Evolutionary conservation across 2,329 filamentous ascomycete genomes (phyloP).

Genomic region (Podosphaera xanthii): DNA sequence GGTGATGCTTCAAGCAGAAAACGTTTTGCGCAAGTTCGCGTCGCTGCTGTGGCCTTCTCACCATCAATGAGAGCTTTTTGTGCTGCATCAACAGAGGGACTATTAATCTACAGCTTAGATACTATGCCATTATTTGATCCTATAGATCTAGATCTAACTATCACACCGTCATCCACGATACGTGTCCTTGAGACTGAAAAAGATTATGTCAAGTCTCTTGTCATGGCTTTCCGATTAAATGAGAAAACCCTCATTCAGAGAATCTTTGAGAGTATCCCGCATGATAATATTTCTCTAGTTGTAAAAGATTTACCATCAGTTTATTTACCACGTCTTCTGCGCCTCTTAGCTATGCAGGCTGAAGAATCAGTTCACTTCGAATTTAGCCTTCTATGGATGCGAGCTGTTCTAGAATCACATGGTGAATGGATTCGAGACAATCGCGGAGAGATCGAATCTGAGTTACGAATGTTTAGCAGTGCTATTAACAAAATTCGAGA

Average conservation of each 20-base stretch:
- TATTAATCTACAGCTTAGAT: constrained; percentile 84
- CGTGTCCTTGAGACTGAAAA: constrained; percentile 39
- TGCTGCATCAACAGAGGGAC: constrained; percentile 79
- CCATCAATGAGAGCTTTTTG: constrained; percentile 81
- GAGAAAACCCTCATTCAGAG: constrained; percentile 59
- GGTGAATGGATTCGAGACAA: constrained; percentile 70
- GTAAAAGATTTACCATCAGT: constrained; percentile 61
- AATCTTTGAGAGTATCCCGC: constrained; percentile 67
- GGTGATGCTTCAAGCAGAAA: constrained; percentile 59
- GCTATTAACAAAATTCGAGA: constrained; percentile 60
- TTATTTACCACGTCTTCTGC: constrained; percentile 65
- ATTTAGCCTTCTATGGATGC: constrained; percentile 85
- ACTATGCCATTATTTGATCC: constrained; percentile 72
- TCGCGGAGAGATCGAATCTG: constrained; percentile 55
- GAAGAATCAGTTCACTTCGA: constrained; percentile 86
- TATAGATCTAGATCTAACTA: constrained; percentile 82
- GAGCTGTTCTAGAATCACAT: constrained; percentile 58
- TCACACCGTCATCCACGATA: constrained; percentile 72
- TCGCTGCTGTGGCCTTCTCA: constrained; percentile 66
- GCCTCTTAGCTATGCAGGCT: constrained; percentile 69
- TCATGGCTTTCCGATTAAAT: constrained; percentile 95
- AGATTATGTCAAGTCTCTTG: constrained; percentile 74
- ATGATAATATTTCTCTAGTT: constrained; percentile 50
- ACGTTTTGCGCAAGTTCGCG: constrained; percentile 59
- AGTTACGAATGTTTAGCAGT: constrained; percentile 61